Conservation (phyloP, 2,329 filamentous ascomycete species). For the Simplicillium aogashimaense region DNA sequence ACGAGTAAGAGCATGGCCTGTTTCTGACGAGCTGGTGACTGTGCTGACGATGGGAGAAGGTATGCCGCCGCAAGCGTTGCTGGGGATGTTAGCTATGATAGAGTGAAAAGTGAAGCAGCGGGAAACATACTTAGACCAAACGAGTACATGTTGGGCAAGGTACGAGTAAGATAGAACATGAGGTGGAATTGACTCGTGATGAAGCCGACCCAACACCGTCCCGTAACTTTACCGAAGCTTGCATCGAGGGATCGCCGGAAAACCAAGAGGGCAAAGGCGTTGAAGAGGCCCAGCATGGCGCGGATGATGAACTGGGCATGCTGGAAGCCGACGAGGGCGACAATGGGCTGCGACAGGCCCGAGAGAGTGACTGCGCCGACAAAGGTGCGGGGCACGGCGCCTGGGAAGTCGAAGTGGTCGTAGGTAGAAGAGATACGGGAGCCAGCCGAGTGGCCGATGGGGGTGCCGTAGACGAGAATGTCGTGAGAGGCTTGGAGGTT, state of each 20-base stretch:
- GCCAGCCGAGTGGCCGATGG: conserved; percentile 39
- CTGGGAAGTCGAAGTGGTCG: conserved; percentile 86
- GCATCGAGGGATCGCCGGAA: conserved; percentile 55
- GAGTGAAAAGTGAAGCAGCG: background rate
- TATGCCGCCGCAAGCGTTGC: conserved; percentile 55
- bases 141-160: conserved; percentile 93
- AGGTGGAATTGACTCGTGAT: conserved; percentile 85
- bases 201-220: conserved; percentile 70
- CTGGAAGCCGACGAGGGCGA: conserved; percentile 44
- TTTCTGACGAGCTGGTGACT: conserved; percentile 36
- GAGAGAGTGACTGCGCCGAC: conserved; percentile 71
- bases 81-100: conserved; percentile 21
- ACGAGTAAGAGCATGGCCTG: conserved; percentile 68
- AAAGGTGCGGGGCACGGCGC: conserved; percentile 86
- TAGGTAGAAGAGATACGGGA: conserved; percentile 53
- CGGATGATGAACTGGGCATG: conserved; percentile 57
- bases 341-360: conserved; percentile 57
- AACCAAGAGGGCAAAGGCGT: conserved; percentile 56
- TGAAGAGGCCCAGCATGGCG: conserved; percentile 66
- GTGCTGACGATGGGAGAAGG: conserved; percentile 23
- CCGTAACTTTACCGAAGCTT: conserved; percentile 59
- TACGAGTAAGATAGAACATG: conserved; percentile 84
- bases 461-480: conserved; percentile 71
- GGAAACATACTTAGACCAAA: conserved; percentile 65
- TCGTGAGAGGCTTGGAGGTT: conserved; percentile 93